Base-by-base conservation (phyloP, 495 filamentous ascomycete species). In the Pseudomonodictys pantanalensis region DNA sequence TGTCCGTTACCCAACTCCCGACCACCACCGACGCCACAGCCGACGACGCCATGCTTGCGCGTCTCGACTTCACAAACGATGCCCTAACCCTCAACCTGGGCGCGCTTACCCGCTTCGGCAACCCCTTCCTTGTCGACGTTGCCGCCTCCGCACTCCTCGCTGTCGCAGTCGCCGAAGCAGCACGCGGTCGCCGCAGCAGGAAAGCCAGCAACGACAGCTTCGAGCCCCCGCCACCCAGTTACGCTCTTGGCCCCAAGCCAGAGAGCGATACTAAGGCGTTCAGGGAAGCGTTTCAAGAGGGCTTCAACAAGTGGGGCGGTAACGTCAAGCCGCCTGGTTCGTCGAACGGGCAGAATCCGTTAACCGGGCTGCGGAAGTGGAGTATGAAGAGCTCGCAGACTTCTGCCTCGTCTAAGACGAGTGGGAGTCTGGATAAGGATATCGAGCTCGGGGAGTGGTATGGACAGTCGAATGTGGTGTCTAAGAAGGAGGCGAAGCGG, bases 101-200 rank as follows among this genome's bases (percentile, higher is more conserved):
- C 2, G 74, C 72, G 9, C 64, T 78, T 0, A 66, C 71, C 4
- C 75, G 72, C 5, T 74, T 83, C 22, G 76, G 76, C 1, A 84
- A 83, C 35, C 78, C 89, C 35, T 91, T 90, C 65, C 76, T 89
- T 3, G 79, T 91, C n/a, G 89, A 92, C 69, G 87, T 89, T 0
- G 78, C 82, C 1, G 78, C 89, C 8, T 79, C 83, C 2, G 86
- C 88, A 0, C 74, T 91, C 12, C 68, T 91, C 29, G 76, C 88
- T 11, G 86, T 92, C 20, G 87, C 87, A 0, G 65, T 73, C 23
- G 66, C 72, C 3, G 72, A 74, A 61, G 54, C 58, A 3, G 43
- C 50, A 8, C 58, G 62, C n/a, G 58, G 52, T 1, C 51, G 45
- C 18, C 35, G 30, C 17, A 51, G 22, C 35, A 50, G 33, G 22